phyloP scores from a whole-genome alignment of 768 basidiomycete genomes.

The Butyriboletus loyo region DNA sequence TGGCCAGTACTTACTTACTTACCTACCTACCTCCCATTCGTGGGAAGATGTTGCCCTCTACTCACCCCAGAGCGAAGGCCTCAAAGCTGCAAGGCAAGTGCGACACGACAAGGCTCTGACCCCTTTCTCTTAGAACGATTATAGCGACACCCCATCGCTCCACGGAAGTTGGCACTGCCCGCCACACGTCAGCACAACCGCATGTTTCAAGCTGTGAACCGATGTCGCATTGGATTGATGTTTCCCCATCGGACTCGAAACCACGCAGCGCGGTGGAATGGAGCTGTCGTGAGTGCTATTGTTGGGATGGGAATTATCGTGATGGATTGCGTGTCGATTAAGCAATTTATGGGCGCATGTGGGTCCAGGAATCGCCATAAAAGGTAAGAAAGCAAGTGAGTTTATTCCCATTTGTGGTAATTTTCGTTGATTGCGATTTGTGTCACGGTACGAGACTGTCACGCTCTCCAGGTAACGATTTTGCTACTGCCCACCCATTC shows the following conservation, averaged over 20 bases:
- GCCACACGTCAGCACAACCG: not conserved
- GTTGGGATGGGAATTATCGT: not conserved
- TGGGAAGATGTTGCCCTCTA: not conserved
- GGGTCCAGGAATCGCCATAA: slow-evolving; percentile 30
- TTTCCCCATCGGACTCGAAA: not conserved
- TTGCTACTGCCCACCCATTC: slow-evolving; percentile 4
- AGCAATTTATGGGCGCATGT: slow-evolving; percentile 22
- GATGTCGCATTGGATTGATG: not conserved
- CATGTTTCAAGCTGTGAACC: slow-evolving; percentile 1
- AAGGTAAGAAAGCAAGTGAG: slow-evolving; percentile 10
- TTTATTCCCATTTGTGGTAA: slow-evolving; percentile 18
- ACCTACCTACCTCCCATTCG: not conserved
- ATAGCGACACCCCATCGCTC: not conserved
- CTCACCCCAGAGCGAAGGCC: not conserved
- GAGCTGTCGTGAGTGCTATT: slow-evolving; percentile 1
- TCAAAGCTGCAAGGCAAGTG: not conserved
- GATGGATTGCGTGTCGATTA: slow-evolving; percentile 25
- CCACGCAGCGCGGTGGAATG: not conserved
- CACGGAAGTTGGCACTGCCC: not conserved
- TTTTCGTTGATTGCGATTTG: slow-evolving; percentile 29
- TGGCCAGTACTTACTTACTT: not conserved
- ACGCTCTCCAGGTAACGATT: slow-evolving; percentile 12
- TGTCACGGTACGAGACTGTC: slow-evolving; percentile 31
- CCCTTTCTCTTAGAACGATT: not conserved
- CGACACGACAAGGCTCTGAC: not conserved